Conservation (phyloP, 148 eudicot species). For the Simmondsia chinensis region DNA sequence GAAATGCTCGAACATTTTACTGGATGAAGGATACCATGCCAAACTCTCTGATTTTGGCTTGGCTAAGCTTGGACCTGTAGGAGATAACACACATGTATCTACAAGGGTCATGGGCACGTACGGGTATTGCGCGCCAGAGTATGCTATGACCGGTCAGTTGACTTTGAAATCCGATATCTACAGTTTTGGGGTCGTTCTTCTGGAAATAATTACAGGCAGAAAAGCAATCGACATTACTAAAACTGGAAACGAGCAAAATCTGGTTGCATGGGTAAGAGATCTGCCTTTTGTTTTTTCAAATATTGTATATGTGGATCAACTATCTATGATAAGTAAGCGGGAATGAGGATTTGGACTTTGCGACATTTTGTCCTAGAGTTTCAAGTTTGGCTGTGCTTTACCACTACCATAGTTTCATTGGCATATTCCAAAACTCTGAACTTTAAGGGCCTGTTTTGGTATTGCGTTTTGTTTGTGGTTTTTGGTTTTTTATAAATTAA, state of each 20-base stretch:
- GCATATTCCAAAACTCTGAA: too few species aligned
- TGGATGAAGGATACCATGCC: constrained; percentile 12
- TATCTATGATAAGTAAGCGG: too few species aligned
- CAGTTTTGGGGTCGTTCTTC: constrained; percentile 33
- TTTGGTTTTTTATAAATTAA: too few species aligned
- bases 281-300: background rate
- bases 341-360: background rate
- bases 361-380: background rate
- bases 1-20: constrained; percentile 15
- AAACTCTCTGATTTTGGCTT: constrained; percentile 18
- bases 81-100: constrained; percentile 17
- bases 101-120: constrained; percentile 17
- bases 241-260: constrained; percentile 45
- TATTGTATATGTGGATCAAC: too few species aligned
- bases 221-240: constrained; percentile 50
- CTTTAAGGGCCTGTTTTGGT: too few species aligned
- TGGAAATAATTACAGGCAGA: constrained; percentile 67
- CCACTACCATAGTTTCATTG: too few species aligned
- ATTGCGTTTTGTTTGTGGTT: too few species aligned
- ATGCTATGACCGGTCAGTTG: constrained; percentile 14
- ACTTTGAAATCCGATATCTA: constrained; percentile 14
- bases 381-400: too few species aligned
- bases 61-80: constrained; percentile 17
- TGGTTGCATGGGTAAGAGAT: constrained; percentile 62
- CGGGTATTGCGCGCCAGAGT: constrained; percentile 17